phyloP scores from a whole-genome alignment of 441 rosid species.

The Euphorbia schlechtendalii region DNA sequence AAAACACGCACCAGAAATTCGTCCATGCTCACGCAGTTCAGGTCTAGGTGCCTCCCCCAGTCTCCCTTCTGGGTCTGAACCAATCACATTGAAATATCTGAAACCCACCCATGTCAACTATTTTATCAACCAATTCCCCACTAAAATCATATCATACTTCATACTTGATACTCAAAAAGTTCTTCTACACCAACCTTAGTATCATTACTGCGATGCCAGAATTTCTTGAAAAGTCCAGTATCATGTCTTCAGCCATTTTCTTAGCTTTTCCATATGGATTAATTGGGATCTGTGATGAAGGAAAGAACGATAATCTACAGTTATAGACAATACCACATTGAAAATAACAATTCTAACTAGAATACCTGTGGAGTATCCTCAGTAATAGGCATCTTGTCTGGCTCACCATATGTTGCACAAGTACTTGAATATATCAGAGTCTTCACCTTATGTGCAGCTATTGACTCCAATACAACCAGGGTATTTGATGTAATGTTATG shows the following conservation, averaged over 20 bases:
- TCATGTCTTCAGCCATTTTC: conserved; percentile 97
- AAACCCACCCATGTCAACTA: background rate
- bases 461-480: conserved; percentile 73
- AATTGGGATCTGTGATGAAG: conserved; percentile 61
- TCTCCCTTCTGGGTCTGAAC: conserved; percentile 92
- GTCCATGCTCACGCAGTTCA: conserved; percentile 89
- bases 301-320: no score
- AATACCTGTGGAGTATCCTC: conserved; percentile 95
- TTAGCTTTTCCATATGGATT: conserved; percentile 99
- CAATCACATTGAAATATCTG: conserved; percentile 97
- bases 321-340: no score
- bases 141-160: background rate
- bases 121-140: background rate
- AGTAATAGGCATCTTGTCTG: conserved; percentile 93
- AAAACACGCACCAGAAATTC: conserved; percentile 96
- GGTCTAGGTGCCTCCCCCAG: conserved; percentile 96
- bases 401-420: conserved; percentile 97
- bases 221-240: conserved; percentile 82
- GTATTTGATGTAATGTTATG: conserved; percentile 97
- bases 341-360: no score
- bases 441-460: conserved; percentile 77
- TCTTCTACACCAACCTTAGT: conserved; percentile 64
- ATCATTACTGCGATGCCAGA: conserved; percentile 92
- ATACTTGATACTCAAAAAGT: no score
- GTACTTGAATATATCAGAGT: conserved; percentile 96